Percentiles rank a stretch among this genome's conserved stretches.
Evolutionary conservation across 2,329 filamentous ascomycete genomes (phyloP).

Genomic region (Corinectria fuckeliana): DNA sequence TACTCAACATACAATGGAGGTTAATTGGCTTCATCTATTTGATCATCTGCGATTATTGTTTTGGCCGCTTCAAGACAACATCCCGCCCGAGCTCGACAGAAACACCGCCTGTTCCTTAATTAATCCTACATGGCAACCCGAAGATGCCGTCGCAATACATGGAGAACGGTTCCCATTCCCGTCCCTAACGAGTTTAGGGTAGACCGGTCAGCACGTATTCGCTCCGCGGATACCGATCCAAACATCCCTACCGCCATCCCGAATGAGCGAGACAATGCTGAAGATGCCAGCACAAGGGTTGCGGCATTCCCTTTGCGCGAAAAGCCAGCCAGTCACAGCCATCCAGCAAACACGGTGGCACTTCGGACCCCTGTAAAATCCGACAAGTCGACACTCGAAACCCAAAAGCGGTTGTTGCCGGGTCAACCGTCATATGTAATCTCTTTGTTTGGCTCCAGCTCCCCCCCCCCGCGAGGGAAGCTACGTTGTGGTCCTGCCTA

Average conservation of each 20-base stretch:
- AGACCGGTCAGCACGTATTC: not conserved
- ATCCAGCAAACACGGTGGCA: slow-evolving; percentile 8
- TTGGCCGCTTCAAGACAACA: no score
- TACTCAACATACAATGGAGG: no score
- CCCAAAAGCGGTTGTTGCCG: slow-evolving; percentile 12
- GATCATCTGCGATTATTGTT: no score
- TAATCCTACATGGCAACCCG: no score
- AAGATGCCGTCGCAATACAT: not conserved
- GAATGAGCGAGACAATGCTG: not conserved
- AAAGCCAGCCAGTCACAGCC: slow-evolving; percentile 10
- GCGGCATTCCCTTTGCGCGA: not conserved
- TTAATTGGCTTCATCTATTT: no score
- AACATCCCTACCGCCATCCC: not conserved
- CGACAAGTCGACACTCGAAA: not conserved
- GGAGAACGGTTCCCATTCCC: not conserved
- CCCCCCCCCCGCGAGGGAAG: slow-evolving; percentile 7
- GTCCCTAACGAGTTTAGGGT: not conserved
- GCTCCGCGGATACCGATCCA: not conserved
- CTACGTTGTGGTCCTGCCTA: slow-evolving; percentile 4
- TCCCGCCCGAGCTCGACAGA: no score
- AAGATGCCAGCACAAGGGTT: slow-evolving; percentile 1
- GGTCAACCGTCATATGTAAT: slow-evolving; percentile 16
- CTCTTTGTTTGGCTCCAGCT: slow-evolving; percentile 23
- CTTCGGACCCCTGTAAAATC: not conserved
- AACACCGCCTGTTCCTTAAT: no score